A percentile compares a stretch with the other conserved stretches of the same genome.
These are phyloP conservation scores for Stagonosporopsis rhizophila DNA, from an alignment of 2,329 filamentous ascomycete genomes.

Conservation along the genomic window DNA sequence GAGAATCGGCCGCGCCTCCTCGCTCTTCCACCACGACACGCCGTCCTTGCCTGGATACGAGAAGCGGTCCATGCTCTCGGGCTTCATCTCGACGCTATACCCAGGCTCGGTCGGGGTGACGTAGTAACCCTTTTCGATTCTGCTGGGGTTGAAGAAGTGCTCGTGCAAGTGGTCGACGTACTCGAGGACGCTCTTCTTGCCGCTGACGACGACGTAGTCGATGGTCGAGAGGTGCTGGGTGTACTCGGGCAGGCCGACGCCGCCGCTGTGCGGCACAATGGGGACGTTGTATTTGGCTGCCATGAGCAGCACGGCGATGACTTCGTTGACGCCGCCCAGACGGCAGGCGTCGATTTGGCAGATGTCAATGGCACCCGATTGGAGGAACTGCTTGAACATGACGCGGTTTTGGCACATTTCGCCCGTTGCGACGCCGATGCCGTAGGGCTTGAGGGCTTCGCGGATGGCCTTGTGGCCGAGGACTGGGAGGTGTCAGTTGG, in stretches of 20 bases:
- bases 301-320: slow-evolving; percentile 86
- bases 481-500: slow-evolving; percentile 53
- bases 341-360: slow-evolving; percentile 92
- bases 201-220: slow-evolving; percentile 87
- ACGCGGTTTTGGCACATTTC: slow-evolving; percentile 97
- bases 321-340: slow-evolving; percentile 89
- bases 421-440: slow-evolving; percentile 86
- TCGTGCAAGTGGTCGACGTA: slow-evolving; percentile 94
- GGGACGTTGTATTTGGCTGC: slow-evolving; percentile 81
- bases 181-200: slow-evolving; percentile 82
- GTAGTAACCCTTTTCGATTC: slow-evolving; percentile 86
- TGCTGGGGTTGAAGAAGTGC: slow-evolving; percentile 83
- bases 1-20: slow-evolving; percentile 78
- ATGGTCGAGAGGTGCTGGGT: slow-evolving; percentile 92
- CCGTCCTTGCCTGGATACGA: slow-evolving; percentile 78
- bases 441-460: slow-evolving; percentile 75
- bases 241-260: slow-evolving; percentile 90
- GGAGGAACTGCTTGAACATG: slow-evolving; percentile 90
- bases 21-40: slow-evolving; percentile 80
- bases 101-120: slow-evolving; percentile 82
- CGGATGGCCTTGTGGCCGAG: slow-evolving; percentile 86
- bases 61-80: slow-evolving; percentile 81
- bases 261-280: slow-evolving; percentile 87
- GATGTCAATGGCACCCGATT: slow-evolving; percentile 80
- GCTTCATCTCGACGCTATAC: slow-evolving; percentile 94